These are phyloP conservation scores for Biscutella laevigata DNA, from an alignment of 441 rosid genomes.

Conservation along the genomic window DNA sequence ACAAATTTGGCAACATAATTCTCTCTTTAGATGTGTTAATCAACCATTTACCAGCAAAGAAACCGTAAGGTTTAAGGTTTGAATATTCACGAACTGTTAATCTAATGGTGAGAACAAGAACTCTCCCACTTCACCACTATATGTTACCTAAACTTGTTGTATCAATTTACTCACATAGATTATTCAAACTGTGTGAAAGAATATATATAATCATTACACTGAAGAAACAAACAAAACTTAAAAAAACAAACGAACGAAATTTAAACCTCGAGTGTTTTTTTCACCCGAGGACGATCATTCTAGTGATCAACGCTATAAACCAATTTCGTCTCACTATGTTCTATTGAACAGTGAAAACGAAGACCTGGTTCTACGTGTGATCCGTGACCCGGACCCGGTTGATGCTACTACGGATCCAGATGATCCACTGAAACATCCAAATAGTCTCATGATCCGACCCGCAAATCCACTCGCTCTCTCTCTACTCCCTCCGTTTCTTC, in stretches of 20 bases:
- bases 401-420: conserved; percentile 31
- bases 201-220: conserved; percentile 27
- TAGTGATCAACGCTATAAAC: conserved; percentile 21
- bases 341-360: conserved; percentile 25
- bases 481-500: conserved; percentile 39
- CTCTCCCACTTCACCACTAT: not conserved
- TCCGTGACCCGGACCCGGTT: conserved; percentile 20
- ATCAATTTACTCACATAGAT: conserved; percentile 16
- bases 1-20: not conserved
- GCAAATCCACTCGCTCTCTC: conserved; percentile 40
- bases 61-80: not conserved
- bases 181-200: not conserved
- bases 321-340: conserved; percentile 24
- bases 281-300: not conserved
- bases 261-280: conserved; percentile 1
- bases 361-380: conserved; percentile 26
- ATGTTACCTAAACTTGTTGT: not conserved
- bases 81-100: not conserved
- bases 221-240: not conserved
- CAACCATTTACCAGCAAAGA: too few species aligned
- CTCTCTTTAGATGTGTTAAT: not conserved
- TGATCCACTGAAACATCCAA: conserved; percentile 57
- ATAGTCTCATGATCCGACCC: conserved; percentile 43
- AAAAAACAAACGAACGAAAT: conserved; percentile 1
- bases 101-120: too few species aligned